Base-by-base conservation (phyloP, 331 rosid species). In the Ulmus americana region DNA sequence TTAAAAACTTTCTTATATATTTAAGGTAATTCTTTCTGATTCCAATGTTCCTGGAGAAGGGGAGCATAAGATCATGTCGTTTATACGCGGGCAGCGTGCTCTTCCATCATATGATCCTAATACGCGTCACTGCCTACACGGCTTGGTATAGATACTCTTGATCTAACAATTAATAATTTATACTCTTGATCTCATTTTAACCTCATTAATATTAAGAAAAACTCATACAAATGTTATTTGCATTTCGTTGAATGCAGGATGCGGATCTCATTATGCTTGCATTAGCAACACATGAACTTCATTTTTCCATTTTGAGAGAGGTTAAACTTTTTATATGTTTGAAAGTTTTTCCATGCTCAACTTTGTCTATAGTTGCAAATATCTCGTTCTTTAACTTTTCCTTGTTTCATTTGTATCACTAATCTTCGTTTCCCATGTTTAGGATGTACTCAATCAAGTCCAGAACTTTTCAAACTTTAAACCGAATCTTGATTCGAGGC, bases 1-100 rank as follows among this genome's bases (percentile, higher is more conserved):
- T 28, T 2, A 28, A 28, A 28, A 28, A 28, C 6, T 39, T 14
- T 43, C 1, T 15, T 28, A 6, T 12, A 6, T 16, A 55, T 58
- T 28, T 69, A 39, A 64, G 77, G 68, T 73, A 7, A 65, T 73
- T 43, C 63, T 73, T 5, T 72, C 80, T 72, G 60, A 85, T 71
- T 68, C 91, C 39, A 87, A 76, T 74, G 91, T 79, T 68, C 84
- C 90, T 11, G 95, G 91, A 0, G 90, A 84, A 75, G 95, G 91
- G 1, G 95, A 84, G 38, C 95, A 84, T 39, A 87, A 87, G 52
- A 65, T 87, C 0, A 78, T 80, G 70, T 61, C 82, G 0, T 84
- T 67, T 57, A 70, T 87, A 8, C 72, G 88, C 0, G 49, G 20
- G 10, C 86, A 82, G 47, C 79, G 88, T 2, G 48, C n/a, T 6